Evolutionary conservation across 768 basidiomycete species (phyloP).

Genomic region (Amanita polypyramis): DNA sequence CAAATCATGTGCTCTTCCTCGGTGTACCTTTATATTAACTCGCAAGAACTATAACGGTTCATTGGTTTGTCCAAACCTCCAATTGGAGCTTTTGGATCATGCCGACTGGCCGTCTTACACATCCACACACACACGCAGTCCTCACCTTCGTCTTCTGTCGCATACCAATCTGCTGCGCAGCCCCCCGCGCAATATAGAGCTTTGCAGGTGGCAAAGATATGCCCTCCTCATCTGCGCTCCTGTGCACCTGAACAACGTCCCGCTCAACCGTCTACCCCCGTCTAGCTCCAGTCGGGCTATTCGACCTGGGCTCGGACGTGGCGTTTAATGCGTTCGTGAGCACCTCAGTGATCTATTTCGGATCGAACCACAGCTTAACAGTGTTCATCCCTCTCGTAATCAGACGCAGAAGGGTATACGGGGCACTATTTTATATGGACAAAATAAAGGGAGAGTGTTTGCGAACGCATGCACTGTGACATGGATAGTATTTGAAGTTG

Average conservation of each 20-base stretch:
- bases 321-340: slow-evolving; percentile 64
- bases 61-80: slow-evolving; percentile 21
- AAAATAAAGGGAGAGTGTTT: slow-evolving; percentile 24
- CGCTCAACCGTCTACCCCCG: slow-evolving; percentile 46
- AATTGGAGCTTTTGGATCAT: neutral
- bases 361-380: slow-evolving; percentile 55
- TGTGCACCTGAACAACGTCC: slow-evolving; percentile 29
- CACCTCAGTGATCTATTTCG: slow-evolving; percentile 56
- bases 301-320: slow-evolving; percentile 50
- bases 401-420: slow-evolving; percentile 31
- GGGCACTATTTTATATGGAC: slow-evolving; percentile 43
- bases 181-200: slow-evolving; percentile 62
- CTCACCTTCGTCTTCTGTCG: slow-evolving; percentile 50
- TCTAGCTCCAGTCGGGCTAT: slow-evolving; percentile 50
- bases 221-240: slow-evolving; percentile 39
- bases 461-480: slow-evolving; percentile 43
- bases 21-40: neutral
- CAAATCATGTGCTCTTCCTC: slow-evolving; percentile 15
- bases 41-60: slow-evolving; percentile 23
- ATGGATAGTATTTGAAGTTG: slow-evolving; percentile 54
- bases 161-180: slow-evolving; percentile 56
- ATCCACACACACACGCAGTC: slow-evolving; percentile 30
- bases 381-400: slow-evolving; percentile 40
- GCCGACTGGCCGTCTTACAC: too few relatives aligned
- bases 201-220: slow-evolving; percentile 62